Evolutionary conservation across 2,329 filamentous ascomycete species (phyloP).

Genomic region (Aureobasidium namibiae): DNA sequence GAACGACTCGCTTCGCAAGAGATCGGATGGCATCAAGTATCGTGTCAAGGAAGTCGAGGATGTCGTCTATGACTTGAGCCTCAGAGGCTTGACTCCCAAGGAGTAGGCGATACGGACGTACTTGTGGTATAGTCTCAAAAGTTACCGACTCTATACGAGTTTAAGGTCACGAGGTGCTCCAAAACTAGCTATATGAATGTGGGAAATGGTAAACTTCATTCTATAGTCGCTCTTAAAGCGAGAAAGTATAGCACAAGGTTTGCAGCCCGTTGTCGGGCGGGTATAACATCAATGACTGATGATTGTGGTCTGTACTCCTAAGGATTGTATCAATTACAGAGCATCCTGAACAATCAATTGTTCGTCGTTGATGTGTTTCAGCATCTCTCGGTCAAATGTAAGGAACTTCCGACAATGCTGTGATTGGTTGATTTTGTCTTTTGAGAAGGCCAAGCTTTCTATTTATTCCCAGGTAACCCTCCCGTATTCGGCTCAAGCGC

Average conservation of each 20-base stretch:
- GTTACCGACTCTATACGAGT: neutral
- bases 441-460: neutral
- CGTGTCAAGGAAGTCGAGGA: conserved; percentile 97
- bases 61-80: conserved; percentile 88
- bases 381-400: neutral
- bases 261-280: neutral
- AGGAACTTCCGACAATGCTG: neutral
- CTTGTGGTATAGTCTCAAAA: neutral
- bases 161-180: neutral
- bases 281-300: neutral
- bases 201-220: neutral
- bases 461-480: conserved; percentile 1
- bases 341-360: neutral
- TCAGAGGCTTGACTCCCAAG: conserved; percentile 62
- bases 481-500: conserved; percentile 1
- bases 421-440: neutral
- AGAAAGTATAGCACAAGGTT: neutral
- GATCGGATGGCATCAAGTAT: conserved; percentile 92
- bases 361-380: conserved; percentile 5
- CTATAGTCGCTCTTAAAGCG: too few species aligned
- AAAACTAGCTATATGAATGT: neutral
- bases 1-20: conserved; percentile 82
- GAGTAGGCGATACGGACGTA: neutral
- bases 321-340: neutral
- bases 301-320: neutral